Base-by-base conservation (phyloP, 495 filamentous ascomycete genomes). In the Recurvomyces mirabilis region DNA sequence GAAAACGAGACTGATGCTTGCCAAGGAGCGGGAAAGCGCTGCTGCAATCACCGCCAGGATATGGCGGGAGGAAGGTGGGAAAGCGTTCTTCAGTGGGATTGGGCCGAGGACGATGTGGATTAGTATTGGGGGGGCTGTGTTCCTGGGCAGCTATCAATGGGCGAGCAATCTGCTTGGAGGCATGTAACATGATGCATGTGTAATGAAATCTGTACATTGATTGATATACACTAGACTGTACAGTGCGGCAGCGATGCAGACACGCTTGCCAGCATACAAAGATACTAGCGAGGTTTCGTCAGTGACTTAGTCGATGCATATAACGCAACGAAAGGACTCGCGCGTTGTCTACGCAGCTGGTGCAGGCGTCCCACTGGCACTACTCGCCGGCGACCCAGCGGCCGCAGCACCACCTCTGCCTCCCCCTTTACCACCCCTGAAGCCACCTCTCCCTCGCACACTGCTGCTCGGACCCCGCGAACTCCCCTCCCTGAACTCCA, bases 1-100 rank as follows among this genome's bases (percentile, higher is more conserved):
- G 49, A 98, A 98, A 72, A 98, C 91, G 48, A 70, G 91, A 46
- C 76, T 98, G 63, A 98, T 98, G 91, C 66, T 98, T 58, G 80
- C 82, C 20, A 50, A 39, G 24, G 63, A 72, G 32, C 71, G 72
- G 36, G 69, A 78, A 52, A 65, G 71, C 11, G 67, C 83, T 18
- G 52, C 63, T 32, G 63, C 64, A 17, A 68, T 94, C 43, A 64
- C 89, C 48, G 66, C 62, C 39, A 67, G 72, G 20, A 82, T 96
- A 31, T 66, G 84, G 51, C 67, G 64, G 34, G 78, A 84, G 52
- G 70, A 74, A 46, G 93, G 93, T 1, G 53, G 77, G 4, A 69
- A 77, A 38, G 84, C 82, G 14, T 87, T 95, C 60, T 93, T 93
- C 65, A 74, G 79, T 7, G 91, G 91, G 0, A 81, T 96, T 50